Base-by-base conservation (phyloP, 176 grass and related monocot genomes). In the Oryza australiensis region DNA sequence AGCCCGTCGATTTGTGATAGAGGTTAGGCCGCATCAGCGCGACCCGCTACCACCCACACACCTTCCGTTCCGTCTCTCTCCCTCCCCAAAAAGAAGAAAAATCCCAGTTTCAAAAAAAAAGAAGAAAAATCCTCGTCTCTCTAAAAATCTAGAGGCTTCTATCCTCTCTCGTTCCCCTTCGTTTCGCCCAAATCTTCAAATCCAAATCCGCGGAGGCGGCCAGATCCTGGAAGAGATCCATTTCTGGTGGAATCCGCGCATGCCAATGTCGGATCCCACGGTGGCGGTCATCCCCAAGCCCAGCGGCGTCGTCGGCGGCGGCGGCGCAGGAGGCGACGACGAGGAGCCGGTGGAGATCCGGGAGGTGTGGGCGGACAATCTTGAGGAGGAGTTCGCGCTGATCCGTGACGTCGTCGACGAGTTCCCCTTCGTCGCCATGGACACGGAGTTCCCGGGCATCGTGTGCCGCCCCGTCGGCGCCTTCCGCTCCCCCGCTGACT, bases 291-390 rank as follows among this genome's bases (percentile, higher is more conserved):
- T 82, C 62, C 68, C 83, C 22, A 90, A 78, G 60, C 73, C 62
- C 12, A 77, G 78, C 62, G 94, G 86, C 24, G 7, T 35, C 34
- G 7, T 5, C 35, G 35, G 7, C 35, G 35, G 6, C 6, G 35
- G 35, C 35, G 35, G n/a, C n/a, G 49, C n/a, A 8, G 24, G 14
- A 1, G 49, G 68, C 40, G 70, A 16, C 35, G 75, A 66, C 22
- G 86, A 87, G 48, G 96, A 98, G 57, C 71, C 88, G 62, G 96
- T 98, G 67, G 88, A 98, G 90, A 98, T 98, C 87, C 93, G 96
- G 26, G 96, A 98, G 93, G 96, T 98, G 72, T 98, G 96, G 96
- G 83, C 84, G 64, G 96, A 98, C 73, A 98, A 95, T 63, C 85
- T 98, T 46, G 90, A 91, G 65, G 68, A 83, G 53, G 96, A 98